These are phyloP conservation scores for Brassica carinata DNA, from an alignment of 345 rosid species.

Conservation along the genomic window DNA sequence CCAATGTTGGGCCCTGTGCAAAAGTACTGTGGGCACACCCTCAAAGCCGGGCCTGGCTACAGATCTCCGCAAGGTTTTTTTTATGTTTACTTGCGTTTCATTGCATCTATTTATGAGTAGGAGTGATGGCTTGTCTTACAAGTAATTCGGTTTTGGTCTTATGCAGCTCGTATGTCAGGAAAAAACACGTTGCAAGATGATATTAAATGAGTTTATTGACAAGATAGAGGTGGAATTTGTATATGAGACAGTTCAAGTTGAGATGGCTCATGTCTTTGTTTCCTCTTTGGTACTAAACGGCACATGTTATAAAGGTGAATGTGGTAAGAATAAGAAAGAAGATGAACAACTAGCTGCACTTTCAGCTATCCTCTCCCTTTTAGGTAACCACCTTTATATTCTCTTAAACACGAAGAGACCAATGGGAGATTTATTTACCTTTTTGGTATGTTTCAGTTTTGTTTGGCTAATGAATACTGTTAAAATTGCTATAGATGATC, in stretches of 20 bases:
- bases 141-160: not conserved
- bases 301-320: constrained; percentile 6
- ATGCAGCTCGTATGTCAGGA: constrained; percentile 21
- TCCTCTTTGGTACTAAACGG: constrained; percentile 16
- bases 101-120: not conserved
- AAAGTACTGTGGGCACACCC: no score
- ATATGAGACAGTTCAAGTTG: constrained; percentile 5
- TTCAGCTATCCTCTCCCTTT: constrained; percentile 18
- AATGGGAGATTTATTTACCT: not conserved
- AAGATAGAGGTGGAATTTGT: constrained; percentile 6
- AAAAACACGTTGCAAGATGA: constrained; percentile 18
- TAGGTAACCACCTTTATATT: constrained; percentile 5
- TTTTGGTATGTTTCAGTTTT: not conserved
- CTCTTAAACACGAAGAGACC: not conserved
- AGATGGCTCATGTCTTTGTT: not conserved
- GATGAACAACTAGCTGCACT: constrained; percentile 25
- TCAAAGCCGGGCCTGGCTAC: no score
- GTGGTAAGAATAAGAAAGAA: constrained; percentile 16
- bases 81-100: not conserved
- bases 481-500: constrained; percentile 10
- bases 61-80: constrained; percentile 27
- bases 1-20: no score
- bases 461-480: not conserved
- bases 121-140: no score
- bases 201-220: constrained; percentile 5